Base-by-base conservation (phyloP, 1,284 basidiomycete species). In the Naganishia albida region DNA sequence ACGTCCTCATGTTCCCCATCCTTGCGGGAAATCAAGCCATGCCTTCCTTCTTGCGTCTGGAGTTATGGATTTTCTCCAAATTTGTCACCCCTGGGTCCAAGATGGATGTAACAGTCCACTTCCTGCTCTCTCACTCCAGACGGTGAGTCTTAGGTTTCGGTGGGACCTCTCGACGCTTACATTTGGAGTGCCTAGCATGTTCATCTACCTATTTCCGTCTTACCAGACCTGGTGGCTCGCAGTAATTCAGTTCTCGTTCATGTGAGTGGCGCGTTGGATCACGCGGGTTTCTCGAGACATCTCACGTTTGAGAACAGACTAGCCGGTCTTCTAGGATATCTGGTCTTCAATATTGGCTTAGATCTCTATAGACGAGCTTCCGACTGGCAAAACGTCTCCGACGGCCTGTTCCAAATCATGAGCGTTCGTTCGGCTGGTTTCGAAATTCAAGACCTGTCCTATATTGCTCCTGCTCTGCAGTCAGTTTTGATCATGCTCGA, bases 161-260 rank as follows among this genome's bases (percentile, higher is more conserved):
- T 60, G 46, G 30, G 15, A 20, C 7, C 28, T 13, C 26, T 30
- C 7, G 50, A 8, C 16, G 8, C 43, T 44, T 8, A 44, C 42
- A 12, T n/a, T 20, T n/a, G n/a, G n/a, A n/a, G 46, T 40, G 28
- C 64, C 59, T 53, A 75, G 74, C 44, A 73, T 73, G 65, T 76
- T 75, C 55, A 62, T 76, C 25, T 76, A 76, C 57, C 69, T 76
- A 13, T 76, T 75, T 43, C 74, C 74, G 2, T 73, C 70, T 46
- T 72, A 76, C 68, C 74, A 76, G 53, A 72, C 74, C 2, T 76
- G 74, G 74, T 75, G 71, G 44, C 69, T 76, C 3, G 64, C 70
- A 25, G 62, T 72, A 16, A 67, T 71, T 12, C 64, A 74, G 1
- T 30, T 68, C 0, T 66, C 66, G 12, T 72, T 75, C 67, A 70